Evolutionary conservation across 306 rosid genomes (phyloP).

Genomic region (Malus asiatica): DNA sequence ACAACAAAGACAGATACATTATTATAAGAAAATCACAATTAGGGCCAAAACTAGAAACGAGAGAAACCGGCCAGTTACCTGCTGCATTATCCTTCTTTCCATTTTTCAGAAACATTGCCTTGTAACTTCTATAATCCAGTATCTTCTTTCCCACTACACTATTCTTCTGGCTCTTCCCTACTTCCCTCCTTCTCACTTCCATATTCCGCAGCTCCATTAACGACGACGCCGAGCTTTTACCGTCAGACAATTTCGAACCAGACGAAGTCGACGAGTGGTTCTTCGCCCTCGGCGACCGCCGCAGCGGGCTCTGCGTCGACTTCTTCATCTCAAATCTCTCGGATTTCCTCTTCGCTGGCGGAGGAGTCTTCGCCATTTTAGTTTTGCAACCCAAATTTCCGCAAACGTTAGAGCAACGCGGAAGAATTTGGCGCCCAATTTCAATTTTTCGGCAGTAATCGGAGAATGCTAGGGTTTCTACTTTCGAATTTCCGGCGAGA

Average conservation of each 20-base stretch:
- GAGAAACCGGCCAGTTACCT: conserved; percentile 17
- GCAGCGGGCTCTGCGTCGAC: conserved; percentile 37
- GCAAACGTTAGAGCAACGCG: background rate
- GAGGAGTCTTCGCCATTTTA: conserved; percentile 17
- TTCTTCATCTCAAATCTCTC: conserved; percentile 27
- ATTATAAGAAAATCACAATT: background rate
- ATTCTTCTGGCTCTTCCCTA: conserved; percentile 19
- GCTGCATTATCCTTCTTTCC: conserved; percentile 21
- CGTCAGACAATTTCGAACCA: conserved; percentile 22
- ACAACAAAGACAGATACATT: background rate
- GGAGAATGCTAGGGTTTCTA: background rate
- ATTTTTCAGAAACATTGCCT: conserved; percentile 22
- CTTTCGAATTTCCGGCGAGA: background rate
- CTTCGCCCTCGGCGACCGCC: conserved; percentile 48
- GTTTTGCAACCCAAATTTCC: background rate
- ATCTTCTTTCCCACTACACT: conserved; percentile 19
- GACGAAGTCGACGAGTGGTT: conserved; percentile 27
- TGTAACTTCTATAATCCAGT: conserved; percentile 30
- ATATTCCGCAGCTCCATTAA: conserved; percentile 17
- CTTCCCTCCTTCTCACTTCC: conserved; percentile 34
- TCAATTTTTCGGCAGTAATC: background rate
- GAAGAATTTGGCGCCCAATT: background rate
- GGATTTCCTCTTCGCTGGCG: conserved; percentile 20
- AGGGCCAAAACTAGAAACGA: background rate
- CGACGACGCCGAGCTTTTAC: conserved; percentile 33